These are phyloP conservation scores for Metschnikowia koreensis DNA, from an alignment of 805 yeast species.

Conservation along the genomic window DNA sequence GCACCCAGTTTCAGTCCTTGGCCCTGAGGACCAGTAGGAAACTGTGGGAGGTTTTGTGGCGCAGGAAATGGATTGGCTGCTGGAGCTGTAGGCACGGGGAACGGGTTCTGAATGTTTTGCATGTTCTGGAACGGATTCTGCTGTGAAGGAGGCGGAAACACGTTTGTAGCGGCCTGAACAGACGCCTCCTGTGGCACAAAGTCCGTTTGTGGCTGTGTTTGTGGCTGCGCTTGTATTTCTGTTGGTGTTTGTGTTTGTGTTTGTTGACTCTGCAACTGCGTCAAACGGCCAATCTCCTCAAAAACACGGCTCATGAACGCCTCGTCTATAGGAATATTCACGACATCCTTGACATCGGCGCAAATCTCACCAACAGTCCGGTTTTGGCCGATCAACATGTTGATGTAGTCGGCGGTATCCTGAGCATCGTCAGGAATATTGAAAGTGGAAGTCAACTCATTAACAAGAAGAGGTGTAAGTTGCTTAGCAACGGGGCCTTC, in stretches of 20 bases:
- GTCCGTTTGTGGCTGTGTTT: not conserved
- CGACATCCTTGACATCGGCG: constrained; percentile 57
- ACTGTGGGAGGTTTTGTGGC: constrained; percentile 1
- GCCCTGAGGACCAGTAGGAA: constrained; percentile 12
- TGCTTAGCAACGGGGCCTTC: constrained; percentile 39
- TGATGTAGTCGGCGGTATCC: constrained; percentile 61
- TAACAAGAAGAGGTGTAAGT: constrained; percentile 33
- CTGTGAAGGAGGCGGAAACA: constrained; percentile 9
- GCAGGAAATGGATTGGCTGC: constrained; percentile 11
- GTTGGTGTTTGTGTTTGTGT: constrained; percentile 3
- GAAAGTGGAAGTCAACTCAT: constrained; percentile 36
- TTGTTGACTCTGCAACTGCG: constrained; percentile 11
- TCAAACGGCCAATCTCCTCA: constrained; percentile 44
- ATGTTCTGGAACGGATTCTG: constrained; percentile 11
- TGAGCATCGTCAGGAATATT: constrained; percentile 40
- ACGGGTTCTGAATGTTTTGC: not conserved
- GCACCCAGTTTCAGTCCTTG: not conserved
- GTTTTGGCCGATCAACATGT: constrained; percentile 67
- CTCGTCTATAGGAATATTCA: constrained; percentile 59
- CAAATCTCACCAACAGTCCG: constrained; percentile 60
- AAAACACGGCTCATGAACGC: constrained; percentile 57
- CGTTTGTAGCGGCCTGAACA: constrained; percentile 1
- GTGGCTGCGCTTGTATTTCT: not conserved
- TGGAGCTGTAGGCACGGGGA: not conserved
- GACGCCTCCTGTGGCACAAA: not conserved